phyloP scores from a whole-genome alignment of 1,284 basidiomycete species.

The Irpex rosettiformis region DNA sequence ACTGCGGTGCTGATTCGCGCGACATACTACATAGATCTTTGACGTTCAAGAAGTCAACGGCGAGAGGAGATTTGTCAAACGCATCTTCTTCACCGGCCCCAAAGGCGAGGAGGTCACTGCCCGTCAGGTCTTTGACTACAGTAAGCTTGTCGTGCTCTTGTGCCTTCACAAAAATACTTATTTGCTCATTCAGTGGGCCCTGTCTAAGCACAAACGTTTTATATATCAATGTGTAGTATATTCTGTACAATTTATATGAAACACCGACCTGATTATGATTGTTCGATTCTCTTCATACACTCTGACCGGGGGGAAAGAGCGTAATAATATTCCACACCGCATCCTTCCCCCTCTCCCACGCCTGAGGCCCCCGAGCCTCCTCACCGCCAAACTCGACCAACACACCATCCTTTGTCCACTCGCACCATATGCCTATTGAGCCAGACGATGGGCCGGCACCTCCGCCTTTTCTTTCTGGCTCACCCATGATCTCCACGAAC shows the following conservation, averaged over 20 bases:
- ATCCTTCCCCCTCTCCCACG: conserved; percentile 83
- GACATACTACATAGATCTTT: conserved; percentile 49
- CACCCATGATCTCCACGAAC: conserved; percentile 71
- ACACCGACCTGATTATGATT: neutral
- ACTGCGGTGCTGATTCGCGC: neutral
- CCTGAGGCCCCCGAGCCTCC: conserved; percentile 71
- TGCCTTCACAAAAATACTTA: neutral
- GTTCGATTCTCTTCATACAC: neutral
- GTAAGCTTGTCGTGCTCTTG: conserved; percentile 27
- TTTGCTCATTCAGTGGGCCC: conserved; percentile 1
- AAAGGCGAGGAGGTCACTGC: conserved; percentile 53
- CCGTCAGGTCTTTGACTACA: conserved; percentile 66
- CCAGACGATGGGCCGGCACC: conserved; percentile 76
- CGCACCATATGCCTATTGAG: conserved; percentile 89
- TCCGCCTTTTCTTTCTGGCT: conserved; percentile 85
- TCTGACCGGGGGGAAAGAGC: conserved; percentile 43
- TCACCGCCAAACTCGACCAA: conserved; percentile 82
- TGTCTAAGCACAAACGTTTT: neutral
- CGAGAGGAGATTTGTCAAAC: conserved; percentile 58
- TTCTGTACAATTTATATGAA: conserved; percentile 11
- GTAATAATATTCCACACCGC: conserved; percentile 74
- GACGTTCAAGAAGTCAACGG: conserved; percentile 62
- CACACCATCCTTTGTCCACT: conserved; percentile 78
- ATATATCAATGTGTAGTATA: neutral
- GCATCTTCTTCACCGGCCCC: conserved; percentile 64